Conservation (phyloP, 2,329 filamentous ascomycete genomes). For the Aspergillus puulaauensis region DNA sequence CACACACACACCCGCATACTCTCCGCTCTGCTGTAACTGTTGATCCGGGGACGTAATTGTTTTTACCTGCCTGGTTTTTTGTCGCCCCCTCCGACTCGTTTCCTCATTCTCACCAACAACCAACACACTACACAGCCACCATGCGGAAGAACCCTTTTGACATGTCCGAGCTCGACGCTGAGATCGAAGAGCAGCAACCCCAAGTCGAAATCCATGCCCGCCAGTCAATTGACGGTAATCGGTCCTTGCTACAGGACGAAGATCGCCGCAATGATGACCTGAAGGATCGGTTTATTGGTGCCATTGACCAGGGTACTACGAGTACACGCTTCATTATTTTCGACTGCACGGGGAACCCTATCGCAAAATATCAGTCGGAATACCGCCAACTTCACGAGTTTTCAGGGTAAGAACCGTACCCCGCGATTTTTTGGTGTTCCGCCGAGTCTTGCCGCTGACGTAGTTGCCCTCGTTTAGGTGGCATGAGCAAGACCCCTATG, state of each 20-base stretch:
- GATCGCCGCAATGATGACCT: conserved; percentile 29
- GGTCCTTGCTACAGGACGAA: conserved; percentile 37
- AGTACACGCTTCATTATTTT: conserved; percentile 90
- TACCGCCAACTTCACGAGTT: conserved; percentile 82
- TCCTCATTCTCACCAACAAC: neutral
- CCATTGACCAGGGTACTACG: conserved; percentile 89
- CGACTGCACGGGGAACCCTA: conserved; percentile 71
- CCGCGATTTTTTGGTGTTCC: neutral
- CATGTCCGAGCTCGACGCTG: conserved; percentile 25
- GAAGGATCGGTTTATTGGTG: conserved; percentile 66
- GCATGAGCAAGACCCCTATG: conserved; percentile 84
- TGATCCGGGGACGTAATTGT: conserved; percentile 19
- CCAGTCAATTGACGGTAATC: conserved; percentile 33
- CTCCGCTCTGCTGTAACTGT: conserved; percentile 17
- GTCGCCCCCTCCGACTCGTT: conserved; percentile 1
- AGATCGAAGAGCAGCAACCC: conserved; percentile 17
- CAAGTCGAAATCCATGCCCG: conserved; percentile 28
- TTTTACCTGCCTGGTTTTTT: conserved; percentile 1
- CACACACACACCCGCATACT: conserved; percentile 1
- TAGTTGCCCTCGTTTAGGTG: conserved; percentile 54
- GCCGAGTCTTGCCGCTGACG: neutral
- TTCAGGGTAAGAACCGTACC: conserved; percentile 65
- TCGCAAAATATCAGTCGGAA: conserved; percentile 82
- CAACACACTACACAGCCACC: conserved; percentile 5
- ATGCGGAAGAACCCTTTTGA: conserved; percentile 33